These are phyloP conservation scores for Paracamarosporium sp. DNA, from an alignment of 2,329 filamentous ascomycete genomes.

Conservation along the genomic window DNA sequence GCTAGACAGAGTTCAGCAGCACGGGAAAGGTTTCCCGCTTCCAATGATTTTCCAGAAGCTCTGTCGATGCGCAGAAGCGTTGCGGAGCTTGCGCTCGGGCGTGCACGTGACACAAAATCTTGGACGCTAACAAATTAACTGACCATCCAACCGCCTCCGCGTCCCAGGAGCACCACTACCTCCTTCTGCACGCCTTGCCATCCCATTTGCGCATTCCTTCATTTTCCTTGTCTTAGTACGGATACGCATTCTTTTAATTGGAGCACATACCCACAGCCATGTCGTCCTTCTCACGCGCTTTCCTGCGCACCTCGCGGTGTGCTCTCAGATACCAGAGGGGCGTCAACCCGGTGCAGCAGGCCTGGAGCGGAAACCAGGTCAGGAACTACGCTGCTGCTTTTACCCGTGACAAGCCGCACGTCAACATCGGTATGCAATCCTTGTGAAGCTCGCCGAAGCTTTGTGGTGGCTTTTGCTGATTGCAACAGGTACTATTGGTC, in stretches of 20 bases:
- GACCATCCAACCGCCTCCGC: constrained; percentile 22
- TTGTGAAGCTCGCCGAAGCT: neutral
- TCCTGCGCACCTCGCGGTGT: constrained; percentile 81
- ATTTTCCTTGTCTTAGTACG: constrained; percentile 31
- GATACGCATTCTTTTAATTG: constrained; percentile 28
- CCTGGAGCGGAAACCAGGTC: constrained; percentile 69
- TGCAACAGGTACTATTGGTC: constrained; percentile 84
- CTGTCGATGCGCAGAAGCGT: constrained; percentile 15
- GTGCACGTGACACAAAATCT: constrained; percentile 24
- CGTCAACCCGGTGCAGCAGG: constrained; percentile 78
- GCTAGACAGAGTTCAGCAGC: constrained; percentile 1
- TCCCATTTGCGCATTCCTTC: constrained; percentile 35
- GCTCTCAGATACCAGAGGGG: constrained; percentile 71
- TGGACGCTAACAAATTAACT: constrained; percentile 42
- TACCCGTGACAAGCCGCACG: constrained; percentile 93
- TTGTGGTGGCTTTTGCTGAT: constrained; percentile 17
- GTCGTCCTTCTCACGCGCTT: constrained; percentile 81
- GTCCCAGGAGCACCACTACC: constrained; percentile 16
- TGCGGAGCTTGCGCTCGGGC: constrained; percentile 16
- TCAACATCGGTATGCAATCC: constrained; percentile 83
- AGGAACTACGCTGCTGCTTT: constrained; percentile 71
- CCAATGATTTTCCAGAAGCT: constrained; percentile 7
- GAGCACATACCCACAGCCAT: constrained; percentile 60
- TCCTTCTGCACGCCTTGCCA: constrained; percentile 17
- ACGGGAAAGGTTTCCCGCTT: constrained; percentile 24